Evolutionary conservation across 192 early-diverging fungal genomes (phyloP).

Genomic region (Radiomyces spectabilis): DNA sequence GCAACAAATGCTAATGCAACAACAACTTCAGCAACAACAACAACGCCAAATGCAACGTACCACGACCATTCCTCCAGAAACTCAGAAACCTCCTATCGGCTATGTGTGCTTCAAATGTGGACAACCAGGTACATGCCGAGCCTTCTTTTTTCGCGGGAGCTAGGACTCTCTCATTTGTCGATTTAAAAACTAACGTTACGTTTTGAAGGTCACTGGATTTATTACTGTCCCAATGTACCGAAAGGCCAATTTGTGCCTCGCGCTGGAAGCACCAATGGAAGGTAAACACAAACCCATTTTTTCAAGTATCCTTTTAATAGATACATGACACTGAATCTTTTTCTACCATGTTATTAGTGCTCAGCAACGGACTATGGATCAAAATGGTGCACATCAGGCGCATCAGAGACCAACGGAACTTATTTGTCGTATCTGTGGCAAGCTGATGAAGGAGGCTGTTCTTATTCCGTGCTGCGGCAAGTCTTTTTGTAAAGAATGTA

Average conservation of each 20-base stretch:
- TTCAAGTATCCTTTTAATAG: neutral
- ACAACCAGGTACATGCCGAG: conserved; percentile 20
- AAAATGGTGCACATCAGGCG: neutral
- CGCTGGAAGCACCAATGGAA: neutral
- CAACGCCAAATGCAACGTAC: conserved; percentile 15
- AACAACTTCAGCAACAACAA: conserved; percentile 17
- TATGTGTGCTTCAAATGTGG: conserved; percentile 24
- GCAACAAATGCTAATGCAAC: conserved; percentile 14
- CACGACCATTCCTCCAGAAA: conserved; percentile 47
- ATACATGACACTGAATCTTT: neutral
- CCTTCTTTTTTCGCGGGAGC: too few species aligned
- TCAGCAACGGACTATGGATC: neutral
- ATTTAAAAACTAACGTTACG: neutral
- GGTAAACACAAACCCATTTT: too few species aligned
- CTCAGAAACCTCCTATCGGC: conserved; percentile 53
- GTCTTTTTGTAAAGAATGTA: conserved; percentile 90
- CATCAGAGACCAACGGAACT: conserved; percentile 52
- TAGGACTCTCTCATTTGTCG: too few species aligned
- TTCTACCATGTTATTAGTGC: neutral
- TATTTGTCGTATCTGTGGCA: conserved; percentile 67
- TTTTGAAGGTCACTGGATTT: conserved; percentile 33
- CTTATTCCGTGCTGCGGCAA: conserved; percentile 79
- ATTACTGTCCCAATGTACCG: conserved; percentile 34
- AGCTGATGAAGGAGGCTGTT: conserved; percentile 75
- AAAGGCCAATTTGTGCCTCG: conserved; percentile 20